These are phyloP conservation scores for Cercospora zeina DNA, from an alignment of 2,329 filamentous ascomycete genomes.

Conservation along the genomic window DNA sequence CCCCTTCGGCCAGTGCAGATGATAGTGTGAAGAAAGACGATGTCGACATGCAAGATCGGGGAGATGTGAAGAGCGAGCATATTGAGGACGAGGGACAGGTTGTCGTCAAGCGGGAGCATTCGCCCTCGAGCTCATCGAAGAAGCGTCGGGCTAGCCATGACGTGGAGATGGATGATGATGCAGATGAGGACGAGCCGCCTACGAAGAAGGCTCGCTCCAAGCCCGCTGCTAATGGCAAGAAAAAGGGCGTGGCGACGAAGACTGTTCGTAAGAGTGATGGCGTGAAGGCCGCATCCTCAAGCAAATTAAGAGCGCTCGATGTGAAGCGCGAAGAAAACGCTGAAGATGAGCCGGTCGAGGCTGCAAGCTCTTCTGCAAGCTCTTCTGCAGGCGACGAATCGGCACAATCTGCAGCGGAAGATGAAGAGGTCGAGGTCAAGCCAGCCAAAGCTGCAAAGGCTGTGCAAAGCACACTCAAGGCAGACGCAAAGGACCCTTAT, in stretches of 20 bases:
- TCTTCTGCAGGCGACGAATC: conserved; percentile 8
- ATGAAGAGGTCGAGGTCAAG: conserved; percentile 67
- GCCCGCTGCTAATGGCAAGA: conserved; percentile 23
- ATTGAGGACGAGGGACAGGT: conserved; percentile 28
- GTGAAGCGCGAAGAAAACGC: conserved; percentile 28
- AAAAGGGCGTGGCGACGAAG: conserved; percentile 32
- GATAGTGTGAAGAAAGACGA: conserved; percentile 37
- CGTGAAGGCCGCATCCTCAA: conserved; percentile 21
- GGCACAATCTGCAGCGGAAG: conserved; percentile 47
- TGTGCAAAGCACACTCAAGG: conserved; percentile 72
- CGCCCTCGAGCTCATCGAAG: conserved; percentile 30
- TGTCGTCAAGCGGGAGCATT: conserved; percentile 28
- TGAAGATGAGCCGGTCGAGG: conserved; percentile 2
- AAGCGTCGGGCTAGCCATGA: conserved; percentile 34
- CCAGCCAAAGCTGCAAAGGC: conserved; percentile 76
- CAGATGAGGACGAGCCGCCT: conserved; percentile 40
- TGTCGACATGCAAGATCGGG: conserved; percentile 37
- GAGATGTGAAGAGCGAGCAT: conserved; percentile 39
- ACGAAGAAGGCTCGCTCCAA: conserved; percentile 41
- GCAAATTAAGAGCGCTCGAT: conserved; percentile 18
- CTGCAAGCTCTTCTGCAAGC: background rate
- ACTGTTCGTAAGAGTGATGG: conserved; percentile 29
- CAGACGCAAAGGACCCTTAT: conserved; percentile 74
- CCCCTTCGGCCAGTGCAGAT: conserved; percentile 28
- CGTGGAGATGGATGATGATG: conserved; percentile 34